A percentile compares a stretch with the other conserved stretches of the same genome.
Conservation (phyloP, 2,329 filamentous ascomycete species). For the Acephala macrosclerotiorum region DNA sequence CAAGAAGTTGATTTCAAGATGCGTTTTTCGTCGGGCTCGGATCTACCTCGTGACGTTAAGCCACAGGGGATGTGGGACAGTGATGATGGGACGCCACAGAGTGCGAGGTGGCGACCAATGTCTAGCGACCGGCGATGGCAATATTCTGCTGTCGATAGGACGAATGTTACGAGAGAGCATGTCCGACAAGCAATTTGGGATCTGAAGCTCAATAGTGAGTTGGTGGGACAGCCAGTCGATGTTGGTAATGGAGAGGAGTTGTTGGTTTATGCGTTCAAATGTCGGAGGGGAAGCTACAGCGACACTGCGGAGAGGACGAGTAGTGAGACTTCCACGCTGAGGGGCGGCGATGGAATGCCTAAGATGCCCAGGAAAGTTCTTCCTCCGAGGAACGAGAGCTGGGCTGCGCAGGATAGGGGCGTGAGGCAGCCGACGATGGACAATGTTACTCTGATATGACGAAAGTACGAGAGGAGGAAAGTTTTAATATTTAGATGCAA, state of each 20-base stretch:
- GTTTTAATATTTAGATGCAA: neutral
- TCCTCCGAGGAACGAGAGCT: neutral
- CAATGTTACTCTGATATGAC: neutral
- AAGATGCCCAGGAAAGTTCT: neutral
- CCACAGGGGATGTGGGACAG: constrained; percentile 8
- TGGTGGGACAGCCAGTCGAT: constrained; percentile 26
- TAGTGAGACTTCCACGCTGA: neutral
- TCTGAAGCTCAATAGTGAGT: constrained; percentile 19
- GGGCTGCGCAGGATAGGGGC: neutral
- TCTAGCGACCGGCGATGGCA: neutral
- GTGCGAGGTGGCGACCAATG: neutral
- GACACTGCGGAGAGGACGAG: neutral
- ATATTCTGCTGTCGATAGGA: neutral
- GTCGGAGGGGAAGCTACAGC: constrained; percentile 11
- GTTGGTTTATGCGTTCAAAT: constrained; percentile 27
- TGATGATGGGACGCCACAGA: neutral
- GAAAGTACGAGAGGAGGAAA: neutral
- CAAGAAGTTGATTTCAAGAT: constrained; percentile 27
- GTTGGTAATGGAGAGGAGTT: constrained; percentile 23
- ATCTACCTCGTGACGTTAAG: neutral
- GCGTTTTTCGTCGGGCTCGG: constrained; percentile 10
- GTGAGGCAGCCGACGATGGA: neutral
- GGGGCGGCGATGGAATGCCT: neutral
- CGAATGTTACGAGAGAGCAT: constrained; percentile 17
- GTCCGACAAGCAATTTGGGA: constrained; percentile 23